Evolutionary conservation across 805 yeast species (phyloP).

Genomic region (Geotrichum ghanense): DNA sequence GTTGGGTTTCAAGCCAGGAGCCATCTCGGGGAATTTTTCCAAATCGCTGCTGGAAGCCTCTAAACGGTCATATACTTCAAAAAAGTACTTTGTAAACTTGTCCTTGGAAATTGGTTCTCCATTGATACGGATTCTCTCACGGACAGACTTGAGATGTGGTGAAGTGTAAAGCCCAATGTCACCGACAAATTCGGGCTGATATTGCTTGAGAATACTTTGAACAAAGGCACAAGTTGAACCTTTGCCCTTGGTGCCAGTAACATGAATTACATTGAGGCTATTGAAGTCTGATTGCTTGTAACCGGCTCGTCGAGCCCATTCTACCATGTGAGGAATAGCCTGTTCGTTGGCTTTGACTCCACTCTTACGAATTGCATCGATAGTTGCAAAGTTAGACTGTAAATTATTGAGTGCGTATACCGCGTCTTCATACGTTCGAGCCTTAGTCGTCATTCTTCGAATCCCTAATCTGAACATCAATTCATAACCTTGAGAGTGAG

Average conservation of each 20-base stretch:
- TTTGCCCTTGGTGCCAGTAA: constrained; percentile 97
- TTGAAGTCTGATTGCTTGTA: constrained; percentile 51
- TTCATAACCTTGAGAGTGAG: background rate
- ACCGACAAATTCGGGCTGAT: constrained; percentile 31
- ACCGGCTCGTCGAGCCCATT: constrained; percentile 65
- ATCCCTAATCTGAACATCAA: background rate
- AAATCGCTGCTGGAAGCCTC: constrained; percentile 45
- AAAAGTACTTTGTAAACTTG: constrained; percentile 77
- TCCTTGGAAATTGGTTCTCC: constrained; percentile 77
- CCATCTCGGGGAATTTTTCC: constrained; percentile 59
- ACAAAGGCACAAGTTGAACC: constrained; percentile 97
- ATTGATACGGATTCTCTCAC: constrained; percentile 83
- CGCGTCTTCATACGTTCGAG: constrained; percentile 50
- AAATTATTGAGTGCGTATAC: constrained; percentile 70
- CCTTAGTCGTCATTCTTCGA: background rate
- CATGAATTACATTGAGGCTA: constrained; percentile 69
- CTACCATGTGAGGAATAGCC: constrained; percentile 76
- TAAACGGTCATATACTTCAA: constrained; percentile 84
- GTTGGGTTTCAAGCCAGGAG: constrained; percentile 68
- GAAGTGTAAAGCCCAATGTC: constrained; percentile 92
- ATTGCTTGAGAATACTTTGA: constrained; percentile 65
- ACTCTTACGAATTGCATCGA: constrained; percentile 67
- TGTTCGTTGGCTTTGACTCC: constrained; percentile 58
- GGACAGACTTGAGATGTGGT: constrained; percentile 86
- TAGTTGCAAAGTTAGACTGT: constrained; percentile 84